phyloP scores from a whole-genome alignment of 345 rosid species.

The Psidium guajava region DNA sequence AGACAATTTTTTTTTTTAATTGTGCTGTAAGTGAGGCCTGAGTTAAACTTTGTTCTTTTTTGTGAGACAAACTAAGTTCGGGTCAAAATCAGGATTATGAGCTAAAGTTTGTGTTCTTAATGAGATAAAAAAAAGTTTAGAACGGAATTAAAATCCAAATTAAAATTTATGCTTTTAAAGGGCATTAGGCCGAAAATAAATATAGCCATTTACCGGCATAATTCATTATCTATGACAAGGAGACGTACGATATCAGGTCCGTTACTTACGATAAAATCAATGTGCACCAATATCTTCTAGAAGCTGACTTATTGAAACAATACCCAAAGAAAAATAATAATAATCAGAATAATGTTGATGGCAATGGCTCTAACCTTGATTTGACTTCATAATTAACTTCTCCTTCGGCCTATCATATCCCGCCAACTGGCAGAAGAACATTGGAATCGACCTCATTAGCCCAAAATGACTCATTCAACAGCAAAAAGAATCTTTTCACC shows the following conservation, averaged over 20 bases:
- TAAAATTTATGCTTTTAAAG: not conserved
- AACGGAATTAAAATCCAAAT: not conserved
- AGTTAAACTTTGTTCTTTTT: not conserved
- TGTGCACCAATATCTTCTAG: not conserved
- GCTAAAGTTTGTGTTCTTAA: not conserved
- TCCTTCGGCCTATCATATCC: not conserved
- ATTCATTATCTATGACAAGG: not conserved
- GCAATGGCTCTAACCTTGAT: not conserved
- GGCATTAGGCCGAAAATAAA: not conserved
- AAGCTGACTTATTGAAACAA: not conserved
- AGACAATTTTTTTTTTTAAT: not conserved
- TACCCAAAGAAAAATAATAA: not conserved
- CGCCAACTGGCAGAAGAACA: not conserved
- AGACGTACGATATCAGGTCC: not conserved
- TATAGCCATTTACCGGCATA: not conserved
- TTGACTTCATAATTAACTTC: not conserved
- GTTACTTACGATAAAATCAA: not conserved
- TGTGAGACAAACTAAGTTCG: not conserved
- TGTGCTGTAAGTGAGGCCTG: rapidly evolving
- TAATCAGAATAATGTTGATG: not conserved
- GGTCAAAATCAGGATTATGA: not conserved
- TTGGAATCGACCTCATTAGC: not conserved
- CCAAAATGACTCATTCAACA: not conserved
- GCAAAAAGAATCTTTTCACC: not conserved
- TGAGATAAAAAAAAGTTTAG: not conserved